Base-by-base conservation (phyloP, 1,284 basidiomycete genomes). In the Porogramme epimiltina region DNA sequence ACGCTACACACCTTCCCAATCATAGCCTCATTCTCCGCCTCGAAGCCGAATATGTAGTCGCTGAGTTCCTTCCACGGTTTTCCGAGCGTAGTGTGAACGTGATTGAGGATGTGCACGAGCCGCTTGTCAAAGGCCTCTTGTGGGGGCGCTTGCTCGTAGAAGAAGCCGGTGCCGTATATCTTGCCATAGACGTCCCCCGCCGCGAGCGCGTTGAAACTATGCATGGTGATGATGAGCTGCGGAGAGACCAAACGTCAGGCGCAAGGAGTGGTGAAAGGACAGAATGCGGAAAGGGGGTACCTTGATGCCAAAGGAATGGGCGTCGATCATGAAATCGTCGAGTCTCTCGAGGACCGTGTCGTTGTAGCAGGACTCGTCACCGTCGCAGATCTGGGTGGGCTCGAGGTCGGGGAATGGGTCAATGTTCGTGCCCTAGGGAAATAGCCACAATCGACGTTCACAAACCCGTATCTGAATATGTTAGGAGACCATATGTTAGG, bases 1-100 rank as follows among this genome's bases (percentile, higher is more conserved):
- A n/a, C n/a, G n/a, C n/a, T n/a, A n/a, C n/a, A n/a, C n/a, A n/a
- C n/a, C 28, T 37, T 37, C 9, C n/a, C 34, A 5, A 37, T 68
- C 65, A 63, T 66, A 2, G 72, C 70, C 60, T 77, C 75, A 47
- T 78, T 77, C 62, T 78, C 70, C 9, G 75, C 73, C 62, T 75
- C 70, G 44, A 72, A 69, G 0, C 72, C 76, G 49, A 77, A 77
- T 48, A 80, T 75, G 51, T 76, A 74, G 9, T 70, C 68, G 39
- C 64, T 69, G 3, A 78, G 66, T 16, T 76, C 67, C 42, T 72
- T 73, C 76, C 76, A 78, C 1, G 72, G 70, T 48, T 69, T 66
- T 1, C 70, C 70, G 25, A 78, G 62, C 16, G 69, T 62, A 1
- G 63, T 55, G 54, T 78, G 74, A 52, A 69, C 67, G 62, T 79